Conservation (phyloP, 164 flowering plant genomes). For the Chloranthus sessilifolius region DNA sequence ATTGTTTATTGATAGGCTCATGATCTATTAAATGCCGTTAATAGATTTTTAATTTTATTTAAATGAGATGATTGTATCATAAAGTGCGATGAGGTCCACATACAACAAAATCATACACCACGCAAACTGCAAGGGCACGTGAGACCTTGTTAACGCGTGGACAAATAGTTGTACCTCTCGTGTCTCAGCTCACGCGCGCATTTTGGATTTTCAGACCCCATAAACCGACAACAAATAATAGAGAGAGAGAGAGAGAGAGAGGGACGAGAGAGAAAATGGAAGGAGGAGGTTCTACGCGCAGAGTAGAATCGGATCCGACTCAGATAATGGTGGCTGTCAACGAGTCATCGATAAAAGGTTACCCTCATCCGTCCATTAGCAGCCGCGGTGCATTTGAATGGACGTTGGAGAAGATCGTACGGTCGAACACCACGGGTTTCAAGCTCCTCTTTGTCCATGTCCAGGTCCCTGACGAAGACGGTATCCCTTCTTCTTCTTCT, state of each 20-base stretch:
- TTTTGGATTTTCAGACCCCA: no score
- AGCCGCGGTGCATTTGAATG: slow-evolving; percentile 85
- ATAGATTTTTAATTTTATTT: no score
- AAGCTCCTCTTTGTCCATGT: slow-evolving; percentile 85
- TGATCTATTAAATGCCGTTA: no score
- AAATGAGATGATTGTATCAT: no score
- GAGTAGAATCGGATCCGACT: slow-evolving; percentile 41
- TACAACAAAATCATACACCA: no score
- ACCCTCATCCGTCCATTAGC: slow-evolving; percentile 89
- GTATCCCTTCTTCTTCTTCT: slow-evolving; percentile 24
- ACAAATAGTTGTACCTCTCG: no score
- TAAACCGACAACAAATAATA: no score
- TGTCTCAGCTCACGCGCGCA: no score
- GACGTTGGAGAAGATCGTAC: slow-evolving; percentile 81
- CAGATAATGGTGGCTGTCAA: slow-evolving; percentile 81
- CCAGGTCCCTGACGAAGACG: slow-evolving; percentile 94
- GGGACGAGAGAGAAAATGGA: slow-evolving; percentile 22
- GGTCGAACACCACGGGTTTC: slow-evolving; percentile 60
- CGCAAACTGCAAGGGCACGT: no score
- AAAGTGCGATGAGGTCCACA: no score
- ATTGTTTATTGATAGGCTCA: no score
- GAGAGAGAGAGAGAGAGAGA: slow-evolving; percentile 10
- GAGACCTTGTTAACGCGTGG: no score
- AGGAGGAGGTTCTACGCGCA: background rate
- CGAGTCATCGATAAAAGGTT: slow-evolving; percentile 82